phyloP scores from a whole-genome alignment of 169 alveolate species.

The Plasmodium sp. region DNA sequence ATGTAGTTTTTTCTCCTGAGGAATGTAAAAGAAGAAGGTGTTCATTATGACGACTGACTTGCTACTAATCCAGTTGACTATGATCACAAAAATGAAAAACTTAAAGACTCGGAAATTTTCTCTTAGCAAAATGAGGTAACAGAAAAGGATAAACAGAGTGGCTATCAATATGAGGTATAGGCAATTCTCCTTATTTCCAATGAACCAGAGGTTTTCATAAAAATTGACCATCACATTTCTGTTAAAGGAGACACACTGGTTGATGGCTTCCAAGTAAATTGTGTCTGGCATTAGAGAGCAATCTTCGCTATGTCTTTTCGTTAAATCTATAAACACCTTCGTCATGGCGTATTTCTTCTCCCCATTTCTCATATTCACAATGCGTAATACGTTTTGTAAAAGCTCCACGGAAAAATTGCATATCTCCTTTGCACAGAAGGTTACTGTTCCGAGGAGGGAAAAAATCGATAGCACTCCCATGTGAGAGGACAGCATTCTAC shows the following conservation, averaged over 20 bases:
- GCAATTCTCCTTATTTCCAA: constrained; percentile 47
- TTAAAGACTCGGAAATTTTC: constrained; percentile 55
- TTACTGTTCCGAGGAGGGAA: constrained; percentile 66
- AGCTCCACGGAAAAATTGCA: constrained; percentile 57
- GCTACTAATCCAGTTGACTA: constrained; percentile 61
- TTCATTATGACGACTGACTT: constrained; percentile 65
- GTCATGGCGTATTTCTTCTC: constrained; percentile 46
- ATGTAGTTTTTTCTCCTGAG: constrained; percentile 35
- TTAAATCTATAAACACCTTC: constrained; percentile 50
- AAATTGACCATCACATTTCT: constrained; percentile 29
- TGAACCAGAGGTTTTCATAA: constrained; percentile 68
- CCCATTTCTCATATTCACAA: background rate
- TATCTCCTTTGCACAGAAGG: constrained; percentile 64
- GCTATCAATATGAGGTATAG: constrained; percentile 32
- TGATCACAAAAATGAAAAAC: constrained; percentile 64
- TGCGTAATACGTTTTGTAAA: constrained; percentile 38
- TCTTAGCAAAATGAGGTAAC: constrained; percentile 25
- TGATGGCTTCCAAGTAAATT: constrained; percentile 13
- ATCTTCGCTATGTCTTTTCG: background rate
- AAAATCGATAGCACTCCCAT: constrained; percentile 31
- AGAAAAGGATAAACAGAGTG: constrained; percentile 27
- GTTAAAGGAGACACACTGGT: constrained; percentile 25
- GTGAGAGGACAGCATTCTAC: constrained; percentile 51
- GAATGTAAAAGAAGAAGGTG: constrained; percentile 38
- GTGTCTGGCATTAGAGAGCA: constrained; percentile 12